Evolutionary conservation across 495 filamentous ascomycete genomes (phyloP).

Genomic region (Oidiodendron maius): DNA sequence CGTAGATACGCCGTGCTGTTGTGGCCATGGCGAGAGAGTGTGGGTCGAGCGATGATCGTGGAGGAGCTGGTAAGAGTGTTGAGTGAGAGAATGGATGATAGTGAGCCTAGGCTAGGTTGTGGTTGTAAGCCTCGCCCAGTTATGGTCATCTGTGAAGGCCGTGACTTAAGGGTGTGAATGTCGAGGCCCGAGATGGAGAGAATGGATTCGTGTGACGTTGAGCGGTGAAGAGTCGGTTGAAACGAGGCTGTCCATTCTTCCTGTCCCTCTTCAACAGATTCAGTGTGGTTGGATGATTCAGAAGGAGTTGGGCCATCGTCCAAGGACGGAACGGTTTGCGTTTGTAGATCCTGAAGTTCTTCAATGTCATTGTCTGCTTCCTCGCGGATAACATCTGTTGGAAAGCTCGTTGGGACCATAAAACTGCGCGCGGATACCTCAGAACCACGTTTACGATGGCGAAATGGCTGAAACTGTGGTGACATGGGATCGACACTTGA

Average conservation of each 20-base stretch:
- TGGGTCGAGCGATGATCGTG: slow-evolving; percentile 32
- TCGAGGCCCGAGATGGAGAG: slow-evolving; percentile 48
- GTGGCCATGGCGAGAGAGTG: slow-evolving; percentile 15
- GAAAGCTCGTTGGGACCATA: slow-evolving; percentile 23
- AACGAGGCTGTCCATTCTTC: slow-evolving; percentile 22
- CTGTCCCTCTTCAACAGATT: not conserved
- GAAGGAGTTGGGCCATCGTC: slow-evolving; percentile 11
- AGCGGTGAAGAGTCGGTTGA: slow-evolving; percentile 29
- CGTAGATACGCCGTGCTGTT: slow-evolving; percentile 22
- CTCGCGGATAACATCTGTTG: slow-evolving; percentile 17
- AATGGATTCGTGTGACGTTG: slow-evolving; percentile 47
- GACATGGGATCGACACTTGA: slow-evolving; percentile 57
- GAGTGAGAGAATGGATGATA: slow-evolving; percentile 17
- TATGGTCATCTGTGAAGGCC: slow-evolving; percentile 46
- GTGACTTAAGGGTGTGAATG: slow-evolving; percentile 46
- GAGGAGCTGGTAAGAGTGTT: slow-evolving; percentile 32
- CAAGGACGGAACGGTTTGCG: slow-evolving; percentile 5
- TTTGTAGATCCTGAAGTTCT: slow-evolving; percentile 21
- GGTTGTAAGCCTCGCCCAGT: slow-evolving; percentile 35
- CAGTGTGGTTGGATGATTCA: slow-evolving; percentile 10
- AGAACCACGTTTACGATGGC: slow-evolving; percentile 45
- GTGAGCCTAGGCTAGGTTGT: slow-evolving; percentile 33
- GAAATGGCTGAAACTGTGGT: slow-evolving; percentile 39
- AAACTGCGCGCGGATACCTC: slow-evolving; percentile 48
- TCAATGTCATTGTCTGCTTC: slow-evolving; percentile 25